Conservation (phyloP, 2,329 filamentous ascomycete genomes). For the Sodiomyces alkalinus region DNA sequence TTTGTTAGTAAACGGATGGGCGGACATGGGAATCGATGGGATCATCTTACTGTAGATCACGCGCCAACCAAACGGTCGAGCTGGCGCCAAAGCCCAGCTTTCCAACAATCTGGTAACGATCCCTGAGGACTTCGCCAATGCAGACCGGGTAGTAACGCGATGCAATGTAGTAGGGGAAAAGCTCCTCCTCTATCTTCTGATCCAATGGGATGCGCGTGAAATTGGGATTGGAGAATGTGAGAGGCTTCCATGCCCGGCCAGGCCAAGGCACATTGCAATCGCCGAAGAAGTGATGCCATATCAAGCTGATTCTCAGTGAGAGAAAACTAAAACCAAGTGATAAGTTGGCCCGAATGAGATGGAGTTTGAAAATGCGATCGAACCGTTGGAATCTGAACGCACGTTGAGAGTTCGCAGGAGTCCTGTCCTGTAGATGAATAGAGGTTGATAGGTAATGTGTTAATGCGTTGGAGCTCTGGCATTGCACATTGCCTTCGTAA, state of each 20-base stretch:
- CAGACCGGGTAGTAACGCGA: conserved; percentile 11
- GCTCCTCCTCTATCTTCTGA: conserved; percentile 9
- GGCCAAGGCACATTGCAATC: conserved; percentile 5
- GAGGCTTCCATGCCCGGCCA: conserved; percentile 3
- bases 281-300: conserved; percentile 3
- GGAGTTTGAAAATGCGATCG: too few species aligned
- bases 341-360: too few species aligned
- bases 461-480: too few species aligned
- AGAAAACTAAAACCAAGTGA: too few species aligned
- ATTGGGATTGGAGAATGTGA: conserved; percentile 7
- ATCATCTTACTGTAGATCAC: conserved; percentile 12
- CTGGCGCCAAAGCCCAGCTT: conserved; percentile 25
- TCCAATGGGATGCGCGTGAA: conserved; percentile 4
- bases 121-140: conserved; percentile 11
- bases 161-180: conserved; percentile 8
- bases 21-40: not conserved
- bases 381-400: too few species aligned
- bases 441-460: too few species aligned
- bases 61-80: conserved; percentile 25
- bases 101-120: conserved; percentile 20
- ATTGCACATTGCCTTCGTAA: too few species aligned
- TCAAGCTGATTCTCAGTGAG: too few species aligned
- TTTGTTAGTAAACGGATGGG: not conserved
- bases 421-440: too few species aligned
- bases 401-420: too few species aligned